phyloP scores from a whole-genome alignment of 441 rosid species.

The Pelargonium cotyledonis region DNA sequence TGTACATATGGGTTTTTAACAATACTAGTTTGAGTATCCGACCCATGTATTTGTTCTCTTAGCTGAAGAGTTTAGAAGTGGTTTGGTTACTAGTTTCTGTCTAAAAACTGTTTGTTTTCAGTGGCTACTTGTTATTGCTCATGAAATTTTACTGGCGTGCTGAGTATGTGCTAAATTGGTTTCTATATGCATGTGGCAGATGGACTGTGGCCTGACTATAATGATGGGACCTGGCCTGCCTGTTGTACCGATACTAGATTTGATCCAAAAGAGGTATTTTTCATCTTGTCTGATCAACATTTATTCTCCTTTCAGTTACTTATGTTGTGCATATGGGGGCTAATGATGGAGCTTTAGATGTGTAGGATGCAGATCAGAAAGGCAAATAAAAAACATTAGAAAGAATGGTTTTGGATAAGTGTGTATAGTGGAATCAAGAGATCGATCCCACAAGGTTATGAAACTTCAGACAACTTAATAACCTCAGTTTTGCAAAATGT shows the following conservation, averaged over 20 bases:
- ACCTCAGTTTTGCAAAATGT: no score
- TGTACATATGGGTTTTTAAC: slow-evolving; percentile 6
- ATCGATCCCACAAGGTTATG: no score
- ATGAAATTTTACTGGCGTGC: background rate
- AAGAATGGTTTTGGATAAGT: no score
- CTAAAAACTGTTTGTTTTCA: background rate
- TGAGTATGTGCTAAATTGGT: slow-evolving; percentile 19
- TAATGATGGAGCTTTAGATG: background rate
- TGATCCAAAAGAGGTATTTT: slow-evolving; percentile 58
- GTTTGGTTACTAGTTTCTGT: background rate
- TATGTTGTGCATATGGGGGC: slow-evolving; percentile 8
- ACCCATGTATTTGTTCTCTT: background rate
- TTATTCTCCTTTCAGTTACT: background rate
- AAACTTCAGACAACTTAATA: no score
- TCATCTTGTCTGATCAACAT: slow-evolving; percentile 4
- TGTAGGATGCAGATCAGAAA: no score
- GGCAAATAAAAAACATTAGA: no score
- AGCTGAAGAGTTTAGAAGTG: no score
- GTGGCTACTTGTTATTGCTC: background rate
- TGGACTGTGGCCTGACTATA: slow-evolving; percentile 92
- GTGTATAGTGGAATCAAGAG: no score
- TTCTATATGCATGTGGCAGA: slow-evolving; percentile 36
- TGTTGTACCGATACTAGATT: slow-evolving; percentile 58
- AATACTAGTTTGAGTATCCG: background rate
- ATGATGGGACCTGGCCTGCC: slow-evolving; percentile 87